Percentiles rank a stretch among this genome's conserved stretches.
These are phyloP conservation scores for Plasmodium vivax DNA, from an alignment of 169 alveolate species.

Conservation along the genomic window DNA sequence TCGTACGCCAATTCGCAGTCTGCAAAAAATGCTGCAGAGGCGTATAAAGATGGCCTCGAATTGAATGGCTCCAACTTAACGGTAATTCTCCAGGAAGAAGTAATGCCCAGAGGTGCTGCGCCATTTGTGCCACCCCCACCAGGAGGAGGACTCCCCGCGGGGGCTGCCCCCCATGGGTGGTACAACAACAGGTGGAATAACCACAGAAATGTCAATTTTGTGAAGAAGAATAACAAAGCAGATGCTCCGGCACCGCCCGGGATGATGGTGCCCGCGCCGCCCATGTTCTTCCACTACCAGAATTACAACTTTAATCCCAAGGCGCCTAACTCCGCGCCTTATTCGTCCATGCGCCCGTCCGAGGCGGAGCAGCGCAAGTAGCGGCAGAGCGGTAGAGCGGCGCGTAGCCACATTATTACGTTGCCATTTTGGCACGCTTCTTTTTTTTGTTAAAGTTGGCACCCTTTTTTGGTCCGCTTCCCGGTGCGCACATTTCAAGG, in stretches of 20 bases:
- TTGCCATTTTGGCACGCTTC: background rate
- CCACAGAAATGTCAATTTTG: background rate
- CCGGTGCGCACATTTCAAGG: background rate
- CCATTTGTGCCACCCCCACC: background rate
- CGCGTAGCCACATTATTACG: too few species aligned
- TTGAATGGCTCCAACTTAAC: conserved; percentile 62
- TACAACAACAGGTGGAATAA: background rate
- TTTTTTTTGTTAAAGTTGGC: background rate
- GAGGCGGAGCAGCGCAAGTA: conserved; percentile 71
- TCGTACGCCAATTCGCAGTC: conserved; percentile 11
- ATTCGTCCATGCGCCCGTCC: conserved; percentile 65
- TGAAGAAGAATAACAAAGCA: background rate
- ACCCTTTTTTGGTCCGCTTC: background rate
- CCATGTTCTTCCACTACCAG: conserved; percentile 12
- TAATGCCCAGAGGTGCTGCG: background rate
- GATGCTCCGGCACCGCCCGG: background rate
- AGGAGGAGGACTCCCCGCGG: background rate
- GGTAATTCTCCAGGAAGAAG: conserved; percentile 7
- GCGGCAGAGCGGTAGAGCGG: background rate
- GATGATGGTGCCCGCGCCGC: background rate
- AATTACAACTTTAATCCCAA: background rate
- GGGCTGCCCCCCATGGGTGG: background rate
- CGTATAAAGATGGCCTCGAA: conserved; percentile 59
- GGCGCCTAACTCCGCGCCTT: conserved; percentile 14
- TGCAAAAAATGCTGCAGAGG: conserved; percentile 64